These are phyloP conservation scores for Botrytis paeoniae DNA, from an alignment of 2,329 filamentous ascomycete species.

Conservation along the genomic window DNA sequence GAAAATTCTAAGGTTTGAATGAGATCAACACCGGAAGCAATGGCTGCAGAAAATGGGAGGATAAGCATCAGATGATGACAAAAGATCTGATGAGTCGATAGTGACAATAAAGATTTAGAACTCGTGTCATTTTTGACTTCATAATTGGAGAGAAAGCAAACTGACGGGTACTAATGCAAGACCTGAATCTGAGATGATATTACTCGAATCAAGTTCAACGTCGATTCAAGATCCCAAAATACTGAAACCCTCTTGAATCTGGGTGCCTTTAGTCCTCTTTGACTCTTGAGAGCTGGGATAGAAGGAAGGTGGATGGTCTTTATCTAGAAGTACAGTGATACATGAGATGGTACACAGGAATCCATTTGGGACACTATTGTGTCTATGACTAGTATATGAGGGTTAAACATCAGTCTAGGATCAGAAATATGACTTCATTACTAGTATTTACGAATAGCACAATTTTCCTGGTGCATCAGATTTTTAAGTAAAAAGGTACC, in stretches of 20 bases:
- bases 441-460: too few species aligned
- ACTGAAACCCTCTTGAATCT: too few species aligned
- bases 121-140: rapidly evolving
- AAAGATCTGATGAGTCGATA: not conserved
- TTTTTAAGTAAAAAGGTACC: too few species aligned
- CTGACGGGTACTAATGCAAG: rapidly evolving
- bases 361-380: rapidly evolving
- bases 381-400: not conserved
- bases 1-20: not conserved
- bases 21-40: not conserved
- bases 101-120: not conserved
- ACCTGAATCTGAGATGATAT: rapidly evolving
- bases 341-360: not conserved
- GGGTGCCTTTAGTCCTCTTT: too few species aligned
- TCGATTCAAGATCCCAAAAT: rapidly evolving
- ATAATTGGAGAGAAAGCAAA: not conserved
- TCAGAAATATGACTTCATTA: rapidly evolving
- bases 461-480: not conserved
- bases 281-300: not conserved
- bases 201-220: not conserved
- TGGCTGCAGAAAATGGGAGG: rapidly evolving
- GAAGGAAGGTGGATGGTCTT: not conserved
- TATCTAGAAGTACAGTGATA: rapidly evolving
- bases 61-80: not conserved
- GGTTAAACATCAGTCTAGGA: too few species aligned